A percentile compares a stretch with the other conserved stretches of the same genome.
Conservation (phyloP, 768 basidiomycete species). For the Lentinula sp. region DNA sequence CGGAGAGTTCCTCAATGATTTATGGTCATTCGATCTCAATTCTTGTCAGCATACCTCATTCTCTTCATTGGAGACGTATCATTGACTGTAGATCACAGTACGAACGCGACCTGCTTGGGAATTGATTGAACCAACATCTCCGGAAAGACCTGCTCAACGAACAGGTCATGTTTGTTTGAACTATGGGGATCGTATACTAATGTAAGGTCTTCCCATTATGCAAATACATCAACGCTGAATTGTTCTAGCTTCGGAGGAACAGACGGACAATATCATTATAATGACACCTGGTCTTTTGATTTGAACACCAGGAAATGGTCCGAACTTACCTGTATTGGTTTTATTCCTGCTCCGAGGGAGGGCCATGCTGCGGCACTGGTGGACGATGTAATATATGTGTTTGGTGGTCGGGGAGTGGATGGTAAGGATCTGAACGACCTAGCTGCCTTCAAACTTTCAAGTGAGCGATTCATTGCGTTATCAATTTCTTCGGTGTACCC, state of each 20-base stretch:
- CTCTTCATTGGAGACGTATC: background rate
- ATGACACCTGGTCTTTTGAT: slow-evolving; percentile 97
- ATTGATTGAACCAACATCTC: slow-evolving; percentile 52
- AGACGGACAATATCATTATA: slow-evolving; percentile 98
- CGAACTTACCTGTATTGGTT: slow-evolving; percentile 93
- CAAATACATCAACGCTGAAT: slow-evolving; percentile 9
- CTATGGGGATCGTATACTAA: slow-evolving; percentile 73
- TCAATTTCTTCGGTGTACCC: slow-evolving; percentile 4
- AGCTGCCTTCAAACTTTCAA: slow-evolving; percentile 95
- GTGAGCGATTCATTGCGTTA: slow-evolving; percentile 43
- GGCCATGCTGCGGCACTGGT: slow-evolving; percentile 96
- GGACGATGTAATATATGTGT: slow-evolving; percentile 96
- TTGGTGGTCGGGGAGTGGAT: slow-evolving; percentile 95
- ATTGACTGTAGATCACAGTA: slow-evolving; percentile 38
- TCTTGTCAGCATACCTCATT: slow-evolving; percentile 54
- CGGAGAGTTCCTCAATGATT: slow-evolving; percentile 88
- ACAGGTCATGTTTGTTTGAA: slow-evolving; percentile 92
- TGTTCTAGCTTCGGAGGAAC: slow-evolving; percentile 88
- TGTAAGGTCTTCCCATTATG: slow-evolving; percentile 44
- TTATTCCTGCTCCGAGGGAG: slow-evolving; percentile 91
- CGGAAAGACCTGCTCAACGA: slow-evolving; percentile 69
- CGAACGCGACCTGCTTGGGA: slow-evolving; percentile 86
- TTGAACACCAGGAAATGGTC: slow-evolving; percentile 76
- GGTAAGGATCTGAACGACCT: slow-evolving; percentile 93
- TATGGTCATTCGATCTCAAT: slow-evolving; percentile 95